These are phyloP conservation scores for Pelagomonas calceolata DNA, from an alignment of 108 stramenopile species.

Conservation along the genomic window DNA sequence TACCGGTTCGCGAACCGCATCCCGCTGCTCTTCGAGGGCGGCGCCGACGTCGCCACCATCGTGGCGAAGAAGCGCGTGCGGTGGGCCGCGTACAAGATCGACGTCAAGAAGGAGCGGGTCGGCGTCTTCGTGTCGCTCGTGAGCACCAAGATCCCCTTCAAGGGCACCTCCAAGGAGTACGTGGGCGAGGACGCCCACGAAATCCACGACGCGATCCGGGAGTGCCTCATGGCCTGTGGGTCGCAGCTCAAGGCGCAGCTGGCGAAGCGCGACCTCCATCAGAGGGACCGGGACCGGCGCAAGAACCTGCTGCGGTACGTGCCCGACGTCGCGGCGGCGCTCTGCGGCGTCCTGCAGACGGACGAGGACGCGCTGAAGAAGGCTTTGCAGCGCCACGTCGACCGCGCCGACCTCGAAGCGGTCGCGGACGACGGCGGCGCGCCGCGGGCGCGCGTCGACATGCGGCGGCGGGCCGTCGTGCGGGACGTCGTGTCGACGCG, in stretches of 20 bases:
- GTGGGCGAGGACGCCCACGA: conserved; percentile 39
- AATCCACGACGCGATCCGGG: conserved; percentile 26
- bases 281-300: conserved; percentile 3
- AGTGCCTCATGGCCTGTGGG: conserved; percentile 28
- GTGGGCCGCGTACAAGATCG: conserved; percentile 86
- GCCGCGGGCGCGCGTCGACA: too few species aligned
- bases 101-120: conserved; percentile 79
- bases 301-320: conserved; percentile 14
- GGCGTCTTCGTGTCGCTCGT: conserved; percentile 92
- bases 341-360: conserved; percentile 2
- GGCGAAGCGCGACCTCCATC: neutral
- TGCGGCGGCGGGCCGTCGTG: too few species aligned
- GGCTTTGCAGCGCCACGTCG: too few species aligned
- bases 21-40: conserved; percentile 87
- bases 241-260: conserved; percentile 22
- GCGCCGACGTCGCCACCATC: conserved; percentile 80
- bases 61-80: conserved; percentile 73
- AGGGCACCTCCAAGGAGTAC: conserved; percentile 91
- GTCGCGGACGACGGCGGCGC: too few species aligned
- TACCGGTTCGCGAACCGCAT: conserved; percentile 94
- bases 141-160: conserved; percentile 91
- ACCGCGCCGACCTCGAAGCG: too few species aligned
- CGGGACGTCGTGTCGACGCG: too few species aligned
- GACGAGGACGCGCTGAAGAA: too few species aligned
- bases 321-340: conserved; percentile 11